Conservation (phyloP, 176 grass and related monocot species). For the Bothriochloa decipiens region DNA sequence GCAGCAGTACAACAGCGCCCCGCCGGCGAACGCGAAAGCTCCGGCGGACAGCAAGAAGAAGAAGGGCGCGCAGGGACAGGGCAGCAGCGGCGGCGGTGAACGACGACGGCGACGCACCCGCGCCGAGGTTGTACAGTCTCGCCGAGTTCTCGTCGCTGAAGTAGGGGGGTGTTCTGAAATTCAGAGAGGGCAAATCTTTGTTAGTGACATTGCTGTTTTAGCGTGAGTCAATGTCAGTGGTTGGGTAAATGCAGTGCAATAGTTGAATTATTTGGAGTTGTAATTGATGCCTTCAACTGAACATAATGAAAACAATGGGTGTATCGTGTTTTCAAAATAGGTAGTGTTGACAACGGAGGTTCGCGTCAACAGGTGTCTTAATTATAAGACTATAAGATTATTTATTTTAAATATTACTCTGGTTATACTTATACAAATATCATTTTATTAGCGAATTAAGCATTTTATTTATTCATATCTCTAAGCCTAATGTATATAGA, state of each 20-base stretch:
- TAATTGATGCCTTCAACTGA: too few relatives aligned
- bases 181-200: neutral
- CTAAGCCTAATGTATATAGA: too few relatives aligned
- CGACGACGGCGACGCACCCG: neutral
- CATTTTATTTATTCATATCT: too few relatives aligned
- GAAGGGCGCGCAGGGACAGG: neutral
- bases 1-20: neutral
- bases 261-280: too few relatives aligned
- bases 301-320: too few relatives aligned
- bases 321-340: neutral
- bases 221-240: neutral
- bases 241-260: too few relatives aligned
- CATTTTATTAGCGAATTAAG: too few relatives aligned
- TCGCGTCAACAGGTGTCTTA: too few relatives aligned
- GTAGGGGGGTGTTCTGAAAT: neutral
- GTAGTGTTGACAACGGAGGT: too few relatives aligned
- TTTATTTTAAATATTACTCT: too few relatives aligned
- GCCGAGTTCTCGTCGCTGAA: slow-evolving; percentile 7
- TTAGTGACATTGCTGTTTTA: neutral
- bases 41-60: neutral
- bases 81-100: neutral
- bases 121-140: neutral
- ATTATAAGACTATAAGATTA: too few relatives aligned
- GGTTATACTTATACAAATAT: too few relatives aligned
- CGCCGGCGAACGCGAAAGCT: neutral